Conservation (phyloP, 441 rosid species). For the Melastoma candidum region DNA sequence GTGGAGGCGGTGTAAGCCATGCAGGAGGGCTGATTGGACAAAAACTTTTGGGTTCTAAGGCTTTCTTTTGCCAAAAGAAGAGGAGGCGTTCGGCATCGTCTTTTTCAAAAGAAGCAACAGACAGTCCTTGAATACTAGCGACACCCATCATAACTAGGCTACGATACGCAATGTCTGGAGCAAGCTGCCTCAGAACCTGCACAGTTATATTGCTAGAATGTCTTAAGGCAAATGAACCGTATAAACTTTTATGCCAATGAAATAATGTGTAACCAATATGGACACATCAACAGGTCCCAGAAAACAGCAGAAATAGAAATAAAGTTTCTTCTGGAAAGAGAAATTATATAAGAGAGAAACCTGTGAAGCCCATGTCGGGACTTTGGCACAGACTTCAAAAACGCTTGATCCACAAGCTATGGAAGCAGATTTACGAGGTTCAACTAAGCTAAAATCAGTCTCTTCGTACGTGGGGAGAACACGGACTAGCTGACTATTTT, state of each 20-base stretch:
- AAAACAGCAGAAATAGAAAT: not conserved
- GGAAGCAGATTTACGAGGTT: conserved; percentile 84
- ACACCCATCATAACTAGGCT: conserved; percentile 86
- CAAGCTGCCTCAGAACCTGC: conserved; percentile 87
- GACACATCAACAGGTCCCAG: not conserved
- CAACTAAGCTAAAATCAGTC: conserved; percentile 37
- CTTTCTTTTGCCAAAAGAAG: conserved; percentile 60
- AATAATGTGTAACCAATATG: too few relatives aligned
- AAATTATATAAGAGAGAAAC: conserved; percentile 29
- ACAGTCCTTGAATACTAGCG: conserved; percentile 87
- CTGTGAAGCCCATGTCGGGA: conserved; percentile 98
- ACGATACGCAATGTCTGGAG: conserved; percentile 81
- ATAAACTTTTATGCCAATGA: not conserved
- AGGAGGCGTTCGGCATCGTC: conserved; percentile 91
- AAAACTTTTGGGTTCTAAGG: conserved; percentile 20
- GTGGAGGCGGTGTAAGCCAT: conserved; percentile 82
- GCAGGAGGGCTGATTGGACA: conserved; percentile 38
- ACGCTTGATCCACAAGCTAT: conserved; percentile 94
- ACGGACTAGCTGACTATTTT: conserved; percentile 69
- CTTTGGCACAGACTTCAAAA: conserved; percentile 87
- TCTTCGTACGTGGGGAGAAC: conserved; percentile 52
- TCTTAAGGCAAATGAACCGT: not conserved
- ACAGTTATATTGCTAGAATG: conserved; percentile 1
- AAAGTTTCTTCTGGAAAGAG: conserved; percentile 1
- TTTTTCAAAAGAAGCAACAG: conserved; percentile 94